Base-by-base conservation (phyloP, 306 rosid species). In the Herpetospermum pedunculosum region DNA sequence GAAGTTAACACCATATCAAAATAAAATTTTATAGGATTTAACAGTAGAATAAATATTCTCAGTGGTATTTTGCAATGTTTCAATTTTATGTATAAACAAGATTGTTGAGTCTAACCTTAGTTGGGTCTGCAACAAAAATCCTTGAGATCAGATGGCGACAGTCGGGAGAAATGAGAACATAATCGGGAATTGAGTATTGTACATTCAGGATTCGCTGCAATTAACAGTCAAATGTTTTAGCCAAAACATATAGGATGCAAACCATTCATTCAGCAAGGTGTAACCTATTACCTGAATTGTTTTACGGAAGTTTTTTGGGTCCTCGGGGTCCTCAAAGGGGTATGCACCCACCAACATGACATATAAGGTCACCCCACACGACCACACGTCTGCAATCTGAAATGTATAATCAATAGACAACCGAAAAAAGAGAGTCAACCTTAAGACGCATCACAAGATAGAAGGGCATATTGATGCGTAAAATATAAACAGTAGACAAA, bases 341-440 rank as follows among this genome's bases (percentile, higher is more conserved):
- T 91, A 94, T 18, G 98, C 98, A 53, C 97, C 98, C 71, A 91
- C 97, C 88, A 94, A 85, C 98, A 93, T 93, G 69, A 93, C 98
- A 80, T 93, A 93, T 60, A 93, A 86, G 75, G 98, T 93, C 82
- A 93, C 97, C 77, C 98, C 98, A 85, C 98, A 91, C 38, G 98
- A 93, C 98, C 98, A 93, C 6, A 93, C 98, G 64, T 93, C 98
- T 8, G 98, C 98, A 80, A 91, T 89, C 98, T 93, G 89, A 80
- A 74, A 54, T 18, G 52, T 2, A 50, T 14, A 55, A 1, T 29
- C 46, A 44, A 72, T 37, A 11, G 28, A 55, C n/a, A n/a, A n/a
- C 18, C 25, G 6, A 58, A 25, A 38, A 29, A 8, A 9, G 29
- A 16, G 10, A 9, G 18, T 8, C 41, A 59, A 32, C 13, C 37